phyloP scores from a whole-genome alignment of 2,329 filamentous ascomycete species.

The Xylariales sp. region DNA sequence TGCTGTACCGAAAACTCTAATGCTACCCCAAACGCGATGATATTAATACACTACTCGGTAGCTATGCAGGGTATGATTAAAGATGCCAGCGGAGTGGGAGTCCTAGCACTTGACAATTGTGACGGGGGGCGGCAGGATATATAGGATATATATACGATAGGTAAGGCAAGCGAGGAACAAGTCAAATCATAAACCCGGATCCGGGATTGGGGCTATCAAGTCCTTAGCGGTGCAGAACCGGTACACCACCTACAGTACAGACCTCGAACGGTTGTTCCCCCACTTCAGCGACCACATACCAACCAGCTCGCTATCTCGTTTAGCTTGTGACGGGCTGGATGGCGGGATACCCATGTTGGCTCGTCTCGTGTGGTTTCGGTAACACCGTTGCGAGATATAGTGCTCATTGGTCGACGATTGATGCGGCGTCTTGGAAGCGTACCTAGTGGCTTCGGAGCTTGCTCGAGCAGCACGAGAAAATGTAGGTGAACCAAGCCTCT shows the following conservation, averaged over 20 bases:
- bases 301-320: conserved; percentile 4
- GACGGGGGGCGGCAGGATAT: conserved; percentile 30
- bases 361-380: conserved; percentile 24
- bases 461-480: not conserved
- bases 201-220: conserved; percentile 20
- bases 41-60: not conserved
- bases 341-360: conserved; percentile 25
- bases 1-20: conserved; percentile 29
- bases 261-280: conserved; percentile 3
- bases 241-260: not conserved
- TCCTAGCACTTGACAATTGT: not conserved
- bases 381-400: conserved; percentile 19
- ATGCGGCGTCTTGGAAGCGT: not conserved
- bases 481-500: conserved; percentile 14
- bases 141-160: conserved; percentile 4
- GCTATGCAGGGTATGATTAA: conserved; percentile 2
- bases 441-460: not conserved
- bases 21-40: conserved; percentile 14
- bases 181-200: conserved; percentile 16
- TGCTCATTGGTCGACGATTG: conserved; percentile 20
- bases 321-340: conserved; percentile 11
- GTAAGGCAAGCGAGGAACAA: not conserved
- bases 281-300: conserved; percentile 1
- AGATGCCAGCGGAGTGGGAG: conserved; percentile 3
- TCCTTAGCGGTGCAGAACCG: not conserved